Evolutionary conservation across 2,329 filamentous ascomycete species (phyloP).

Genomic region (Exophiala bonariae): DNA sequence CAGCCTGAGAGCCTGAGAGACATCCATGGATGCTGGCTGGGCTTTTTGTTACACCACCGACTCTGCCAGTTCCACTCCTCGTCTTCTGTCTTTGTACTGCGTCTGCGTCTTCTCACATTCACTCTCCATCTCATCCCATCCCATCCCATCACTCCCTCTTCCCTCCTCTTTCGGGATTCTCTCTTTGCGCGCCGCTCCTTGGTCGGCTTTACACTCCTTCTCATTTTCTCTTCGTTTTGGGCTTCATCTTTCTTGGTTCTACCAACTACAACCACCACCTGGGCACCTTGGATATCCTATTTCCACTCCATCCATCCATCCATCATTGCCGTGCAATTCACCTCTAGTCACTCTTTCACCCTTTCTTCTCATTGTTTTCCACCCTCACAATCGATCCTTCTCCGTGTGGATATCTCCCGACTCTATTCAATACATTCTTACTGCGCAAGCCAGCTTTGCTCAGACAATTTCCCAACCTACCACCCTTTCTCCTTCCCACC

Average conservation of each 20-base stretch:
- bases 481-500: neutral
- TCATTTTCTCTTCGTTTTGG: conserved; percentile 11
- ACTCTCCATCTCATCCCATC: neutral
- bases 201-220: conserved; percentile 18
- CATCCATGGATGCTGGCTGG: neutral
- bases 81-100: too few relatives aligned
- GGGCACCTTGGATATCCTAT: conserved; percentile 18
- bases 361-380: neutral
- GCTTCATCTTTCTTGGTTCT: conserved; percentile 3
- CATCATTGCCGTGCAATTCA: conserved; percentile 18
- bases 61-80: neutral
- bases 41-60: conserved; percentile 14
- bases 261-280: too few relatives aligned
- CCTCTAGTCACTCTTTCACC: conserved; percentile 7
- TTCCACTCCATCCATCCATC: neutral
- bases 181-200: conserved; percentile 15
- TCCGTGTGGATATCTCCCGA: too few relatives aligned
- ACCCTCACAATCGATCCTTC: too few relatives aligned
- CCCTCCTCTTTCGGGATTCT: too few relatives aligned
- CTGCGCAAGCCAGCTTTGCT: conserved; percentile 2
- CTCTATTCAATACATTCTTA: too few relatives aligned
- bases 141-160: neutral
- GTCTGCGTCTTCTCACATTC: too few relatives aligned
- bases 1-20: neutral
- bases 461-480: neutral